A percentile compares a stretch with the other conserved stretches of the same genome.
Conservation (phyloP, 2,329 filamentous ascomycete genomes). For the Aspergillus flavus region DNA sequence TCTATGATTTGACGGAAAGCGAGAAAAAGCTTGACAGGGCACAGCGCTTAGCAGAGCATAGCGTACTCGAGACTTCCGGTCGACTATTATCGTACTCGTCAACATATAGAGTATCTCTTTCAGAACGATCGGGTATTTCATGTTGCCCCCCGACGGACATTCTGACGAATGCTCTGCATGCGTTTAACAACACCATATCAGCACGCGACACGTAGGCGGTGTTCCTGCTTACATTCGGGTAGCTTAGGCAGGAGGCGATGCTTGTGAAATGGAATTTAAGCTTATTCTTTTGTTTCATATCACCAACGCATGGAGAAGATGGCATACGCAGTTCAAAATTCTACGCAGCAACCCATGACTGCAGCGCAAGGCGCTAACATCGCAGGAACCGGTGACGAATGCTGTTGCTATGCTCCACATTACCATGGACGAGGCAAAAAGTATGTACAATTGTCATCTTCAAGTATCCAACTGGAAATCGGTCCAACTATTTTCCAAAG, state of each 20-base stretch:
- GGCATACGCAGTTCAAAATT: background rate
- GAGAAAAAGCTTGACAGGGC: background rate
- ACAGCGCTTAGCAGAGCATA: background rate
- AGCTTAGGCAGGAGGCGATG: background rate
- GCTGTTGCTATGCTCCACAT: background rate
- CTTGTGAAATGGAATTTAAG: background rate
- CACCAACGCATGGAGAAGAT: background rate
- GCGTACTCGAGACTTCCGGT: background rate
- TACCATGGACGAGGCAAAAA: background rate
- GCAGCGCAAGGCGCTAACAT: background rate
- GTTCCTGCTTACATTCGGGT: background rate
- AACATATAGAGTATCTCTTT: background rate
- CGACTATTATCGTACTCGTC: background rate
- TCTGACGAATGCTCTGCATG: background rate
- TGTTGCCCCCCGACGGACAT: background rate
- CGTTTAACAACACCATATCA: background rate
- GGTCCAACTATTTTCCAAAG: background rate
- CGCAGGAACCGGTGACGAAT: background rate
- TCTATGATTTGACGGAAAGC: background rate
- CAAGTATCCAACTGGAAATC: background rate
- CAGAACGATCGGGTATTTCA: background rate
- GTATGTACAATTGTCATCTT: background rate
- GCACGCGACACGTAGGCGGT: background rate
- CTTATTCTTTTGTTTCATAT: background rate
- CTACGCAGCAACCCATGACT: background rate